Percentiles rank a stretch among this genome's conserved stretches.
phyloP scores from a whole-genome alignment of 306 rosid species.

The Spatholobus suberectus region DNA sequence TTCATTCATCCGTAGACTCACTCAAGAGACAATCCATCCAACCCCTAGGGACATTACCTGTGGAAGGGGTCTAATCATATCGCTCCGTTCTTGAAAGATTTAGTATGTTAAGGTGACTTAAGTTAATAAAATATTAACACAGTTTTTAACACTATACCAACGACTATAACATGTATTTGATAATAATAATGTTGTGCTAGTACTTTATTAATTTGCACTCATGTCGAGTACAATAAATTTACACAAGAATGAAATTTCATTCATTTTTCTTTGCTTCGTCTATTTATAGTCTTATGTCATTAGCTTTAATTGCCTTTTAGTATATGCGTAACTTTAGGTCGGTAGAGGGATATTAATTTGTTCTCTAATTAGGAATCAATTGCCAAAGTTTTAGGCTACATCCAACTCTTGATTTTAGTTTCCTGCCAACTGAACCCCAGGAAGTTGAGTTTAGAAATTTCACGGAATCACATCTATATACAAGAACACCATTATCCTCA shows the following conservation, averaged over 20 bases:
- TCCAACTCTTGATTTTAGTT: conserved; percentile 37
- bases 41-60: neutral
- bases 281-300: neutral
- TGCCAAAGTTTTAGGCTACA: conserved; percentile 41
- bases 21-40: neutral
- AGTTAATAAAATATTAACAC: neutral
- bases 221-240: neutral
- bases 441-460: neutral
- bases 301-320: neutral
- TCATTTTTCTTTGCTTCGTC: neutral
- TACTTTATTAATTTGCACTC: too few relatives aligned
- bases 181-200: too few relatives aligned
- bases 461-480: conserved; percentile 16
- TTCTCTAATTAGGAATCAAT: neutral
- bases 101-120: neutral
- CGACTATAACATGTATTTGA: too few relatives aligned
- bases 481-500: too few relatives aligned
- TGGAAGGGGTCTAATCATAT: neutral
- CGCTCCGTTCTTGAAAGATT: neutral
- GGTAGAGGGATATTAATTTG: neutral
- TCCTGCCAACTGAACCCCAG: neutral
- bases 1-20: neutral
- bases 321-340: neutral
- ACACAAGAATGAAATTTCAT: neutral
- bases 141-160: neutral